Evolutionary conservation across 768 basidiomycete species (phyloP), one percentile per base, ranked within the genome.

Genomic region (Phlebiopsis gigantea): DNA sequence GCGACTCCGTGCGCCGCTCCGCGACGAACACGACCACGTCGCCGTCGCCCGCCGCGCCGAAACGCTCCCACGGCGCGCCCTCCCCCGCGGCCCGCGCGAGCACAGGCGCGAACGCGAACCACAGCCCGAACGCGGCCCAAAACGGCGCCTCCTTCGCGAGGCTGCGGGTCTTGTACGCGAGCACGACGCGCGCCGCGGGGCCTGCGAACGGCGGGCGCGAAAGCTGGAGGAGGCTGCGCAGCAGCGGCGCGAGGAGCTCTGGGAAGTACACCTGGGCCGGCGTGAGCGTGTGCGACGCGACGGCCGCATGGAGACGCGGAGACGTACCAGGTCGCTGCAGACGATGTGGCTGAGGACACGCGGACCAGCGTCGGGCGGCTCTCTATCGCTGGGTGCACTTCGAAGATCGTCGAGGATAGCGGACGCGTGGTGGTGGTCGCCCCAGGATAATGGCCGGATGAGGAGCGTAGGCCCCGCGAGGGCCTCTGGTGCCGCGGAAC

Each of bases 301-400:
- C 19, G 17, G 53, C 55, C 42, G 56, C 45, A 29, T 1, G 15
- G 28, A 30, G 45, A 21, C 29, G 24, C 10, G n/a, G 24, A 41
- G n/a, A 77, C 84, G 66, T 72, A 90, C 90, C 54, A 94, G 77
- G 70, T 93, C 91, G 66, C 92, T 93, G 69, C 90, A 90, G 21
- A 93, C 68, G 45, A 94, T 78, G 64, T 90, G 88, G 1, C 85
- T 86, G 52, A 82, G 63, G 45, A 54, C 29, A 51, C 22, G 22
- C 41, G 42, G 28, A 25, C 50, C 46, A 39, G 19, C 4, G 26
- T 12, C 19, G 24, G 6, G 17, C 3, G 31, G 17, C n/a, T 10
- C 19, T n/a, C 34, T 39, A 6, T 17, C 19, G 61, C 45, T 24
- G 46, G 46, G 21, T 15, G 12, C 5, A 25, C 15, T 24, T 31